Evolutionary conservation across 495 filamentous ascomycete species (phyloP), one percentile per base, ranked within the genome.

Genomic region (Margaritispora aquatica): DNA sequence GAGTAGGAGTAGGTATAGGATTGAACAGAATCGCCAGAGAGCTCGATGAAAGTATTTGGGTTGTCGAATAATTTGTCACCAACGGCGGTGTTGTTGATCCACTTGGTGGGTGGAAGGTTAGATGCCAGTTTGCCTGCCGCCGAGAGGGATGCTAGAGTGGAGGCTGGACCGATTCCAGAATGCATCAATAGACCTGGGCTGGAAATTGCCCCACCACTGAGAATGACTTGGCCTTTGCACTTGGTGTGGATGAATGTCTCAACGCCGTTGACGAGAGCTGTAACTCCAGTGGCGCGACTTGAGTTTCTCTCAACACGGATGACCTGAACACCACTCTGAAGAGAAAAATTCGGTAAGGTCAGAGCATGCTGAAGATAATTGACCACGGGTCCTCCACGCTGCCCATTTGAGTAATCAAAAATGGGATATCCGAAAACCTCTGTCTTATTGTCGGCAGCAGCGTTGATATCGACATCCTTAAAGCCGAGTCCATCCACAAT

Each of bases 141-240:
- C 9, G 64, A 51, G 23, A 76, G 50, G 11, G 55, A 64, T 0
- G 48, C 36, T 1, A 75, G 55, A 17, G 64, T 63, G 26, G 66
- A 66, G 0, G 57, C 55, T 13, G 71, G 67, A 4, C 78, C 78
- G 60, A 82, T 81, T 0, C 75, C 75, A 23, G 74, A 78, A 66
- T 77, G 77, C 72, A 84, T 80, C 13, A 86, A 75, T 19, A 86
- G 71, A 63, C 79, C 79, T 0, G 83, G 78, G 17, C 78, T 80
- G 1, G 69, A 73, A 38, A 85, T 72, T 11, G 82, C 80, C 46
- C 83, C 83, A 22, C 76, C 72, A 31, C 78, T 74, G 4, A 84
- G 74, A 34, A 84, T 71, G 46, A 84, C 78, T 53, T 77, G 74
- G 23, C 83, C 83, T n/a, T 64, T 65, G 0, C 63, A 17, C n/a